Conservation (phyloP, 345 rosid species). For the Luvunga scandens region DNA sequence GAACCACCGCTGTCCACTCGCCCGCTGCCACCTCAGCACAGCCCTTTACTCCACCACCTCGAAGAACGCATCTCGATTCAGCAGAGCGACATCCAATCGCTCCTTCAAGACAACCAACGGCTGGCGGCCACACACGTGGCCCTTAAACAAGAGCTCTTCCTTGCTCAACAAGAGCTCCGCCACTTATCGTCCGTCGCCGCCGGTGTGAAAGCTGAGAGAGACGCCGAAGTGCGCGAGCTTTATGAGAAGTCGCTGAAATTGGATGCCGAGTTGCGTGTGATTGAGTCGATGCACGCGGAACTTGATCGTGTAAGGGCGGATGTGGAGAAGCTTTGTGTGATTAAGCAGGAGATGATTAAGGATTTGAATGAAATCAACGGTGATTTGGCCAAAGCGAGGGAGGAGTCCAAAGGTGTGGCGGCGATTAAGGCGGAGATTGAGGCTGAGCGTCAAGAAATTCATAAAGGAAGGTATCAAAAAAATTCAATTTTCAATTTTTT, state of each 20-base stretch:
- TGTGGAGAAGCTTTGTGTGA: slow-evolving; percentile 35
- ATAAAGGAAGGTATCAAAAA: slow-evolving; percentile 62
- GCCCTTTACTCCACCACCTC: slow-evolving; percentile 31
- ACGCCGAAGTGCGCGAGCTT: slow-evolving; percentile 62
- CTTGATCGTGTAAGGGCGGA: slow-evolving; percentile 57
- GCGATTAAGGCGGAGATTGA: slow-evolving; percentile 54
- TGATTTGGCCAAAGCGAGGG: slow-evolving; percentile 46
- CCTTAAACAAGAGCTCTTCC: slow-evolving; percentile 63
- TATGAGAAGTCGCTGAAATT: slow-evolving; percentile 59
- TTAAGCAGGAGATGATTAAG: slow-evolving; percentile 41
- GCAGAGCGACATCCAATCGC: slow-evolving; percentile 70
- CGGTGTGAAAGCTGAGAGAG: slow-evolving; percentile 56
- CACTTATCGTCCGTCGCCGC: slow-evolving; percentile 42
- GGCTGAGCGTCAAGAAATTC: slow-evolving; percentile 44
- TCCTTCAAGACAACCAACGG: slow-evolving; percentile 61
- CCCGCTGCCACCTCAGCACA: slow-evolving; percentile 8
- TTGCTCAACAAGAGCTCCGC: slow-evolving; percentile 54
- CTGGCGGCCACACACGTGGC: slow-evolving; percentile 61
- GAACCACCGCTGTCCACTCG: slow-evolving; percentile 1
- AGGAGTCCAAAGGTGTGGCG: slow-evolving; percentile 38
- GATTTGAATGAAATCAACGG: slow-evolving; percentile 40
- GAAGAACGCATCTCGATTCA: slow-evolving; percentile 75
- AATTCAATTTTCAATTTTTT: background rate
- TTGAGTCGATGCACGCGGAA: slow-evolving; percentile 49
- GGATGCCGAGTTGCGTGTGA: slow-evolving; percentile 61